Base-by-base conservation (phyloP, 768 basidiomycete species). In the Antrodiella citrinella region DNA sequence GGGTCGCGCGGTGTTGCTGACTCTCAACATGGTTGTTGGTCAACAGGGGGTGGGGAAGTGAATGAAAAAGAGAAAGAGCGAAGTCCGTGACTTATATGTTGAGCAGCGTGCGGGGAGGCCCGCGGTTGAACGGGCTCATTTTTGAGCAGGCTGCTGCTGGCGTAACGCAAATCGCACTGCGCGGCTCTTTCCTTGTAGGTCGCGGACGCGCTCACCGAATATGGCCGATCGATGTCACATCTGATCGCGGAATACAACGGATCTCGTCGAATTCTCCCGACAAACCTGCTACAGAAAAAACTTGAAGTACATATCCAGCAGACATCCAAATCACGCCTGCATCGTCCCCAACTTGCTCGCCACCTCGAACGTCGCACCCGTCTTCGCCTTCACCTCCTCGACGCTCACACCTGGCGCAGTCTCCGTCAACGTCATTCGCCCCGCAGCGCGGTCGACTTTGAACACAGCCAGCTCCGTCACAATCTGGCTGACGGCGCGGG, bases 381-480 rank as follows among this genome's bases (percentile, higher is more conserved):
- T 97, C 77, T 91, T 93, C 20, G 80, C 79, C 65, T 72, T 80
- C 39, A 96, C 82, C 61, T 94, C 90, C 22, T 91, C 90, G 47
- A 95, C 62, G 0, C 81, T 82, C 22, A 85, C 81, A 2, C 92
- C 93, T 54, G 85, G 80, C n/a, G 89, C 90, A 42, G 93, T 58
- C 65, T 96, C 94, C 42, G 74, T 80, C 62, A 97, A 69, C 47
- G 77, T 78, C 66, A 97, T 71, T 57, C 72, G 73, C 13, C 91
- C 89, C 40, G 73, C 78, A 46, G 68, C 68, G 42, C 92, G 75
- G 67, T 97, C 86, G 30, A 96, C 89, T 44, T 87, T 76, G 66
- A 97, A 97, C 24, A 92, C 91, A 15, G 82, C 86, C 19, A 96
- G 78, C 61, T 97, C 94, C 1, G 94, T 96, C 68, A 97, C 82